A percentile compares a stretch with the other conserved stretches of the same genome.
Evolutionary conservation across 73 alveolate genomes (phyloP).

Genomic region (Blepharisma japonicum): DNA sequence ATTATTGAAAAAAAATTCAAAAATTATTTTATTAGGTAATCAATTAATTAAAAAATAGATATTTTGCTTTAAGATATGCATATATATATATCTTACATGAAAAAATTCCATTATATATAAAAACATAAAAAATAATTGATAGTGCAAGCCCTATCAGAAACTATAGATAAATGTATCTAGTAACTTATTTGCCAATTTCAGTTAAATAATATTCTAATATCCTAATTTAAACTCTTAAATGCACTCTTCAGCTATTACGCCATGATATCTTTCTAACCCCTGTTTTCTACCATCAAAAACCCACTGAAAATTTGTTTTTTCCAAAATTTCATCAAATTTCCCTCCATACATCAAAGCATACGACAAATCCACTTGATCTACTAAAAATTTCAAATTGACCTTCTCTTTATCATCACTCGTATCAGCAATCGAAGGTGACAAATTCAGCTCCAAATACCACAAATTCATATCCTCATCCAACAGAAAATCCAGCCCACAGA

Average conservation of each 20-base stretch:
- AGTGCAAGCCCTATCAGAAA: too few species aligned
- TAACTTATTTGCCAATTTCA: too few species aligned
- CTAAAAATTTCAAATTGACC: conserved; percentile 3
- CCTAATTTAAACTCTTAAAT: not conserved
- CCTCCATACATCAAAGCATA: conserved; percentile 3
- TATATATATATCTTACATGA: too few species aligned
- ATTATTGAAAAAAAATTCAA: too few species aligned
- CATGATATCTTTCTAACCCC: not conserved
- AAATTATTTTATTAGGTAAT: too few species aligned
- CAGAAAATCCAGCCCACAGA: conserved; percentile 36
- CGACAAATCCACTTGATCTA: conserved; percentile 26
- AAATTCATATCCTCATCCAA: conserved; percentile 36
- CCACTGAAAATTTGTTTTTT: not conserved
- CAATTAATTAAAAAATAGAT: too few species aligned
- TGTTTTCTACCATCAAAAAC: not conserved
- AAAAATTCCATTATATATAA: too few species aligned
- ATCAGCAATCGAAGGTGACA: conserved; percentile 38
- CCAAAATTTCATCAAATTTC: not conserved
- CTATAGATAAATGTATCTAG: too few species aligned
- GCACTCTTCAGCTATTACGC: not conserved
- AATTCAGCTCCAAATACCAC: conserved; percentile 34
- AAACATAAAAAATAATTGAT: too few species aligned
- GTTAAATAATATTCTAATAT: not conserved
- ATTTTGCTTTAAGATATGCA: too few species aligned
- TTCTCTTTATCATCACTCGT: conserved; percentile 37